A percentile compares a stretch with the other conserved stretches of the same genome.
These are phyloP conservation scores for Cercospora janseana DNA, from an alignment of 2,329 filamentous ascomycete genomes.

Conservation along the genomic window DNA sequence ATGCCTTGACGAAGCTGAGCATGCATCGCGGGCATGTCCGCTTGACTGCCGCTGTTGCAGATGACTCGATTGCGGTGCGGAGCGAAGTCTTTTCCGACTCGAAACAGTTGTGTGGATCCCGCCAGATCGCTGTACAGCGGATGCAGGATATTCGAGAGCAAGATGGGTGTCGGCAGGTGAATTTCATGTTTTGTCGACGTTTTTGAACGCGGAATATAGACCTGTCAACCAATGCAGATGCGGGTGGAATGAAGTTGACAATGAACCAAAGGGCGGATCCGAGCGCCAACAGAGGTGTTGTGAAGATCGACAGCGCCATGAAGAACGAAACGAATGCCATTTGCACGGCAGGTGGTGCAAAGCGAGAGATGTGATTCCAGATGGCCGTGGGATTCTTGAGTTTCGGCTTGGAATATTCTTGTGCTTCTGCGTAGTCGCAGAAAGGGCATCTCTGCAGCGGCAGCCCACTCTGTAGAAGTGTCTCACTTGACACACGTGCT, in stretches of 20 bases:
- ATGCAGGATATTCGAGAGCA: constrained; percentile 76
- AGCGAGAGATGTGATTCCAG: constrained; percentile 28
- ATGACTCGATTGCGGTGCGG: constrained; percentile 85
- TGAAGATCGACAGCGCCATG: constrained; percentile 27
- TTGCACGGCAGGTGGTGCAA: constrained; percentile 42
- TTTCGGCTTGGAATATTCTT: constrained; percentile 46
- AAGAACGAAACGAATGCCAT: constrained; percentile 48
- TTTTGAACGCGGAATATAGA: constrained; percentile 64
- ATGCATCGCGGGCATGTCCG: constrained; percentile 90
- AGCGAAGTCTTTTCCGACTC: constrained; percentile 78
- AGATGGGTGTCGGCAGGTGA: constrained; percentile 67
- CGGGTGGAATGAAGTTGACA: constrained; percentile 18
- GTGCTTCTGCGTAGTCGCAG: constrained; percentile 85
- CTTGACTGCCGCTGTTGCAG: constrained; percentile 91
- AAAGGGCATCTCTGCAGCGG: constrained; percentile 83
- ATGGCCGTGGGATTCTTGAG: constrained; percentile 27
- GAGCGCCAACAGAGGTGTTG: constrained; percentile 56
- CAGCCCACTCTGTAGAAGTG: constrained; percentile 68
- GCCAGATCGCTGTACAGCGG: constrained; percentile 77
- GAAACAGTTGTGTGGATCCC: constrained; percentile 85
- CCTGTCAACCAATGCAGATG: constrained; percentile 27
- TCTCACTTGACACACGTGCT: constrained; percentile 73
- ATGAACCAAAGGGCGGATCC: constrained; percentile 20
- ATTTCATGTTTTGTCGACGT: constrained; percentile 70
- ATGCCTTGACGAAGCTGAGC: constrained; percentile 86